Evolutionary conservation across 306 rosid species (phyloP).

Genomic region (Vigna trinervia): DNA sequence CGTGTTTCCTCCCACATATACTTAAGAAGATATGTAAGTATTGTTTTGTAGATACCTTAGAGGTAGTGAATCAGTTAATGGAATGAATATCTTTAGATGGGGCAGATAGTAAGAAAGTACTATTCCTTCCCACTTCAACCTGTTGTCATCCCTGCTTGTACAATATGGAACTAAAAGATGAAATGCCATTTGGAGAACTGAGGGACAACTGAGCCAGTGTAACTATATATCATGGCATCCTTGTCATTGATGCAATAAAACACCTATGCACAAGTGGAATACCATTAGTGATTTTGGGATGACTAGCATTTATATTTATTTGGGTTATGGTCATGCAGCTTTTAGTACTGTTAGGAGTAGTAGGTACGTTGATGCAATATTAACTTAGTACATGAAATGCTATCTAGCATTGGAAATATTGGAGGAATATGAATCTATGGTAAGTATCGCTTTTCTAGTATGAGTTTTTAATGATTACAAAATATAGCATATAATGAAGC

Average conservation of each 20-base stretch:
- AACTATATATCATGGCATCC: neutral
- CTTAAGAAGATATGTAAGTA: too few relatives aligned
- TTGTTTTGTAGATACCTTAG: too few relatives aligned
- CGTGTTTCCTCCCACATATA: too few relatives aligned
- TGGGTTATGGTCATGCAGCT: constrained; percentile 15
- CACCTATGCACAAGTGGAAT: neutral
- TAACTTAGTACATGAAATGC: constrained; percentile 6
- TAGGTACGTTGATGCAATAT: constrained; percentile 20
- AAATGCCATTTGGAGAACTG: neutral
- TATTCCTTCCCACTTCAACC: too few relatives aligned
- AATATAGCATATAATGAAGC: constrained; percentile 33
- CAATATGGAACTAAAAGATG: neutral
- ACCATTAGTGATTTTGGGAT: neutral
- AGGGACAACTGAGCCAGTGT: constrained; percentile 7
- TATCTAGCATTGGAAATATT: constrained; percentile 21
- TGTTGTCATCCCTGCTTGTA: too few relatives aligned
- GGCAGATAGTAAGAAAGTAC: too few relatives aligned
- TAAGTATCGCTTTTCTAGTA: neutral
- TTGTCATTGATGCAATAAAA: neutral
- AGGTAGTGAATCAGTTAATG: too few relatives aligned
- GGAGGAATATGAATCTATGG: constrained; percentile 19
- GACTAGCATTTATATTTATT: constrained; percentile 12
- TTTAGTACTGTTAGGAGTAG: constrained; percentile 18
- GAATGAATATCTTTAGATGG: too few relatives aligned
- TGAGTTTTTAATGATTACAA: neutral